phyloP scores from a whole-genome alignment of 805 yeast genomes.

The Lachancea lanzarotensis region DNA sequence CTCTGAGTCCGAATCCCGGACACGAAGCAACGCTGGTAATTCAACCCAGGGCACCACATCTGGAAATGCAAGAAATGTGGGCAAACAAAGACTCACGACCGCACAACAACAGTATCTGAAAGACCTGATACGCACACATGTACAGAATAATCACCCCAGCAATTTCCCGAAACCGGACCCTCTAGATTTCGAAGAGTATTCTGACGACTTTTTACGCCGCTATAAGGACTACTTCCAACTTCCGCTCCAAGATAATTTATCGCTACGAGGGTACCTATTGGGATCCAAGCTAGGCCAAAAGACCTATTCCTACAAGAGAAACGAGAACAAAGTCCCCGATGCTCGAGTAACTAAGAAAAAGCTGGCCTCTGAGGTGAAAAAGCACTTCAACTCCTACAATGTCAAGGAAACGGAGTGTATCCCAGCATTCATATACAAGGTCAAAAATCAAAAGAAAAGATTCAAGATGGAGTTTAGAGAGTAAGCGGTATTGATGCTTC shows the following conservation, averaged over 20 bases:
- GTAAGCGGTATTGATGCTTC: neutral
- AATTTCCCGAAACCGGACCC: conserved; percentile 48
- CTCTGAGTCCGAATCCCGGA: conserved; percentile 27
- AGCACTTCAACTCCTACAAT: conserved; percentile 55
- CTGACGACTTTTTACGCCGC: conserved; percentile 57
- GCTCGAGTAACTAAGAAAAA: conserved; percentile 52
- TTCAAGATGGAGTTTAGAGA: conserved; percentile 35
- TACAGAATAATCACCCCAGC: conserved; percentile 67
- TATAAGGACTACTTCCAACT: conserved; percentile 60
- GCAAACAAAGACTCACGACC: conserved; percentile 43
- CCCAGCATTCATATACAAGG: conserved; percentile 82
- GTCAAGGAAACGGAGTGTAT: conserved; percentile 80
- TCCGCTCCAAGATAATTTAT: conserved; percentile 50
- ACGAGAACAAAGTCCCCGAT: conserved; percentile 16
- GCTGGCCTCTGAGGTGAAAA: conserved; percentile 53
- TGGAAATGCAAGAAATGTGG: conserved; percentile 46
- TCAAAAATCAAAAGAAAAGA: conserved; percentile 56
- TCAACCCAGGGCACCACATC: conserved; percentile 25
- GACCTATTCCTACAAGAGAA: conserved; percentile 38
- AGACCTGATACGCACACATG: conserved; percentile 58
- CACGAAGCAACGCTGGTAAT: conserved; percentile 12
- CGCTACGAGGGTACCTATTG: conserved; percentile 63
- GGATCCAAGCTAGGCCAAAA: conserved; percentile 69
- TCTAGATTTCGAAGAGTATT: conserved; percentile 60
- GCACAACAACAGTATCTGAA: conserved; percentile 61